Evolutionary conservation across 1,284 basidiomycete species (phyloP).

Genomic region (Chalciporus sp.): DNA sequence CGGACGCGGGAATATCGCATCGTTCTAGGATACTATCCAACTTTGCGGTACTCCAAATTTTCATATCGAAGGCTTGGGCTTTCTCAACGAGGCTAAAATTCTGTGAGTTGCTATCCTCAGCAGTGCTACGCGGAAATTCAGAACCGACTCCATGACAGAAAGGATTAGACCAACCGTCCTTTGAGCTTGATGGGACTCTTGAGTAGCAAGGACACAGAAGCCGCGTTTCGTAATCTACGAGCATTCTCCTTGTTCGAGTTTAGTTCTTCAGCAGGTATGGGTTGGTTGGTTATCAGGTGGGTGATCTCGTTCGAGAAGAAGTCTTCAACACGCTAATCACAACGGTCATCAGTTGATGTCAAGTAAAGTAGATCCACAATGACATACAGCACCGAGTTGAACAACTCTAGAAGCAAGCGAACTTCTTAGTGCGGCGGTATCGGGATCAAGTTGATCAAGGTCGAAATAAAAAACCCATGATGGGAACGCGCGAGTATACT

Average conservation of each 20-base stretch:
- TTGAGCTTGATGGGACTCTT: constrained; percentile 70
- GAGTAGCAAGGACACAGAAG: constrained; percentile 35
- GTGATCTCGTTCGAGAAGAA: constrained; percentile 88
- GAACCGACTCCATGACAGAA: background rate
- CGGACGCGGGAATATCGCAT: constrained; percentile 46
- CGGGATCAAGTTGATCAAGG: constrained; percentile 56
- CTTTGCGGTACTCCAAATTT: constrained; percentile 85
- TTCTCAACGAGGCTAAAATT: constrained; percentile 71
- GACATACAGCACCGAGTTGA: constrained; percentile 79
- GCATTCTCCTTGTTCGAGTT: constrained; percentile 68
- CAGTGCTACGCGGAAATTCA: constrained; percentile 13
- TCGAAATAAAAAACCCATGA: constrained; percentile 88
- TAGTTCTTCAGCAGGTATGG: constrained; percentile 40
- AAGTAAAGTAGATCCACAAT: background rate
- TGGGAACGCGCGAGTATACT: constrained; percentile 86
- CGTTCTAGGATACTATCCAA: constrained; percentile 73
- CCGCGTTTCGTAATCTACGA: constrained; percentile 31
- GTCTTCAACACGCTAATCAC: constrained; percentile 69
- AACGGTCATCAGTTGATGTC: constrained; percentile 2
- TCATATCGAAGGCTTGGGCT: constrained; percentile 79
- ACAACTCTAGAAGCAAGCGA: constrained; percentile 57
- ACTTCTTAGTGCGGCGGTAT: constrained; percentile 46
- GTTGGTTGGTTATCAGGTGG: constrained; percentile 79
- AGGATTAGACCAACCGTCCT: constrained; percentile 47
- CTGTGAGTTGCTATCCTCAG: constrained; percentile 31